phyloP scores from a whole-genome alignment of 179 eudicot species.

The Camellia oleifera region DNA sequence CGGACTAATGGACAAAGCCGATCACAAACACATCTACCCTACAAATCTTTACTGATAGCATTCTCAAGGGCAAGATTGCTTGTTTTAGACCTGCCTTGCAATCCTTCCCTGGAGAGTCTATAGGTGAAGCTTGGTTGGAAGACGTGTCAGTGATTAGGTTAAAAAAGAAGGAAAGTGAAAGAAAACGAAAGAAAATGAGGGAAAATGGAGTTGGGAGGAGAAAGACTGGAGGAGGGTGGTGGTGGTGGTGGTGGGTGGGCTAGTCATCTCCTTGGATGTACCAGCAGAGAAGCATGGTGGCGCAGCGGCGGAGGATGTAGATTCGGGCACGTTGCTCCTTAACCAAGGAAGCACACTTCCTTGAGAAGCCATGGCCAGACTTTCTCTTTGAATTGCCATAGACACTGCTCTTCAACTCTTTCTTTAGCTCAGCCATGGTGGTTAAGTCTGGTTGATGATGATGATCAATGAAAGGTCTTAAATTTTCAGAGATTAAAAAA shows the following conservation, averaged over 20 bases:
- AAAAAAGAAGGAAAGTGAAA: not conserved
- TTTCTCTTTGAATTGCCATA: conserved; percentile 35
- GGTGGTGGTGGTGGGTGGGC: not conserved
- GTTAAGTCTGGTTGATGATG: no score
- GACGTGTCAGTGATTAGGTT: not conserved
- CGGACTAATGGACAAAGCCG: not conserved
- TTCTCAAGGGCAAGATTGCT: not conserved
- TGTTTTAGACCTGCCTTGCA: not conserved
- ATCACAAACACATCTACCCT: not conserved
- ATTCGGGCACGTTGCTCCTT: conserved; percentile 79
- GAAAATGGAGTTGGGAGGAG: not conserved
- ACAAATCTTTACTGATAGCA: not conserved
- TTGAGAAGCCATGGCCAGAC: conserved; percentile 53
- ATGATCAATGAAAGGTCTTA: not conserved
- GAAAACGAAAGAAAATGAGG: not conserved
- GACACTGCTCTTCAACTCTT: conserved; percentile 12
- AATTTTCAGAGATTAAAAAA: not conserved
- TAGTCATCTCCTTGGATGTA: conserved; percentile 82
- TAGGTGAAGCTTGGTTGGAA: not conserved
- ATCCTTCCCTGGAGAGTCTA: not conserved
- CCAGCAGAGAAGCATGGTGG: conserved; percentile 90
- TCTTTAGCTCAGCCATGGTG: conserved; percentile 25
- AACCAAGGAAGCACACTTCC: conserved; percentile 73
- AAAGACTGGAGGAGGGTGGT: not conserved
- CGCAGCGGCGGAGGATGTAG: conserved; percentile 84